phyloP scores from a whole-genome alignment of 2,329 filamentous ascomycete species.

The Neofusicoccum laricinum region DNA sequence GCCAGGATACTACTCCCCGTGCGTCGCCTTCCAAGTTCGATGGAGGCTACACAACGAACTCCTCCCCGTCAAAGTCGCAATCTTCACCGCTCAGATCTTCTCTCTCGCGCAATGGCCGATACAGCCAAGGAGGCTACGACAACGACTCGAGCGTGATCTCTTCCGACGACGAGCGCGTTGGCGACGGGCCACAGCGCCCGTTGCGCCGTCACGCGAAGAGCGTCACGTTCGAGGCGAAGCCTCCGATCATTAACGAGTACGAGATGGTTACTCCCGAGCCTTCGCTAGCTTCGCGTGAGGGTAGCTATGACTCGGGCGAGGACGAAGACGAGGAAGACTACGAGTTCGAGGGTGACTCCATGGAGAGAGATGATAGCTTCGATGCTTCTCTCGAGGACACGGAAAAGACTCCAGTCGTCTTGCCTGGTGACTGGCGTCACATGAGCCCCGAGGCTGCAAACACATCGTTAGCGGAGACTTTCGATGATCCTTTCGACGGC shows the following conservation, averaged over 20 bases:
- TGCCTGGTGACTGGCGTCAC: conserved; percentile 91
- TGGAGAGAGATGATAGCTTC: conserved; percentile 80
- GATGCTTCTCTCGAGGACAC: conserved; percentile 93
- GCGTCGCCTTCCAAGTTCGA: conserved; percentile 61
- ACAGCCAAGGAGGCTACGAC: conserved; percentile 38
- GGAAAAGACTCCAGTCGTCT: conserved; percentile 95
- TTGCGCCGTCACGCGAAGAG: conserved; percentile 89
- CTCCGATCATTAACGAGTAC: conserved; percentile 94
- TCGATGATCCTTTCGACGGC: conserved; percentile 62
- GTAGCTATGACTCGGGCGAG: conserved; percentile 81
- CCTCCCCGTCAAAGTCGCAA: conserved; percentile 24
- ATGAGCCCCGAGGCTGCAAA: conserved; percentile 66
- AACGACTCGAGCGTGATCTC: conserved; percentile 34
- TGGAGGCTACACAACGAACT: conserved; percentile 40
- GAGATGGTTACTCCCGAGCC: conserved; percentile 96
- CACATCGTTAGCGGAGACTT: conserved; percentile 50
- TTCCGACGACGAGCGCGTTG: conserved; percentile 55
- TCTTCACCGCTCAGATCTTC: conserved; percentile 87
- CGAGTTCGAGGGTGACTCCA: conserved; percentile 57
- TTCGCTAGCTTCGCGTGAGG: conserved; percentile 89
- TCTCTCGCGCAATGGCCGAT: conserved; percentile 63
- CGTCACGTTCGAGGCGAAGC: conserved; percentile 92
- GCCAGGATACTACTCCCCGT: conserved; percentile 58
- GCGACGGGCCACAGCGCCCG: conserved; percentile 55
- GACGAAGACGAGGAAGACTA: conserved; percentile 72